Base-by-base conservation (phyloP, 768 basidiomycete species). In the Russula sp. region DNA sequence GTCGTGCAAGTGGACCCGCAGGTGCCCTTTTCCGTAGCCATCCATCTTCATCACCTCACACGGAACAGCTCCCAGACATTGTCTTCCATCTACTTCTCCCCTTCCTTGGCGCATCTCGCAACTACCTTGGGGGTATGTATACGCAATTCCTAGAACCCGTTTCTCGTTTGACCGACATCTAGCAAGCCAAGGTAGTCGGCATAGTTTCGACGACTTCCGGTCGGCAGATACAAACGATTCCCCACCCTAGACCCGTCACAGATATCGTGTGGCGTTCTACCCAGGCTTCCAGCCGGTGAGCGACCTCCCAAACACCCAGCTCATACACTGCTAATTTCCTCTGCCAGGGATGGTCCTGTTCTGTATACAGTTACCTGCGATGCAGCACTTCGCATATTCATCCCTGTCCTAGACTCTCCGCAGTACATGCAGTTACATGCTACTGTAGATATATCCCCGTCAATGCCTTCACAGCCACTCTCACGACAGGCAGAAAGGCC, bases 351-450 rank as follows among this genome's bases (percentile, higher is more conserved):
- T 69, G 89, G 91, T 71, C 77, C 87, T 2, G 84, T 88, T 59
- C 78, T 96, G 3, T 94, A 90, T 71, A 94, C 92, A 40, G 81
- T 91, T 63, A 92, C 94, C 14, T 82, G 84, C 31, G 90, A 94
- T 69, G 83, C 89, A 0, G 88, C 87, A 5, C 72, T 96, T 40
- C 85, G 94, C 27, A 84, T 97, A 69, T 95, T 91, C 73, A 76
- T 90, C 39, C 91, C 94, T 6, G 91, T 97, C 13, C 76, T 97
- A 50, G 94, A 97, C 72, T 84, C 86, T 16, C 92, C 93, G 13
- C 84, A 86, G 65, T 82, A 84, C 71, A 79, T 97, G 45, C 94
- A 96, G 72, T 81, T 97, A 5, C 92, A 94, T 70, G 83, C 87
- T 7, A 81, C 89, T 2, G 71, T 95, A 52, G 91, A 94, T 70